A percentile compares a stretch with the other conserved stretches of the same genome.
phyloP scores from a whole-genome alignment of 2,329 filamentous ascomycete genomes.

The Fusarium kyushuense region DNA sequence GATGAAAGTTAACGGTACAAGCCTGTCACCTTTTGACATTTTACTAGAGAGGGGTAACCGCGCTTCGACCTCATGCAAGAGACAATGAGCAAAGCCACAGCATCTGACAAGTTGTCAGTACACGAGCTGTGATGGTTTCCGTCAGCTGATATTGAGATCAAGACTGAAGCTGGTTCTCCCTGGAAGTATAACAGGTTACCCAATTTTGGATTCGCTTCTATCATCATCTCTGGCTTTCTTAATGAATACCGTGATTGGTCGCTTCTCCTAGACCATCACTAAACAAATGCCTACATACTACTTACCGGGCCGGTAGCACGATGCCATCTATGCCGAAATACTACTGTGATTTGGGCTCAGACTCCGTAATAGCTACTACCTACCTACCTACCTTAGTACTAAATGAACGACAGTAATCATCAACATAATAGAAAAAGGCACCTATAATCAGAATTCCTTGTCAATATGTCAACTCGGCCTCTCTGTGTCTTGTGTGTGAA shows the following conservation, averaged over 20 bases:
- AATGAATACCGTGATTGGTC: conserved; percentile 3
- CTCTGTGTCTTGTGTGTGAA: not conserved
- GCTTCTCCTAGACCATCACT: not conserved
- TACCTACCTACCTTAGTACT: not conserved
- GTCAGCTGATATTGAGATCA: not conserved
- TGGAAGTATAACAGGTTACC: too few relatives aligned
- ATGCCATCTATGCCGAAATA: not conserved
- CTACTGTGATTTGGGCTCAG: not conserved
- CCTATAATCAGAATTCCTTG: conserved; percentile 2
- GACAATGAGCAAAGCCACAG: conserved; percentile 12
- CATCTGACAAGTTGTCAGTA: conserved; percentile 2
- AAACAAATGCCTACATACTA: not conserved
- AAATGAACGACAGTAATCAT: not conserved
- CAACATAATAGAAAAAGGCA: not conserved
- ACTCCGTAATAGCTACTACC: not conserved
- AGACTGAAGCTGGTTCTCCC: not conserved
- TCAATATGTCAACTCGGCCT: not conserved
- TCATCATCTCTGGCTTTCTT: not conserved
- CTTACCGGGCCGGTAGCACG: not conserved
- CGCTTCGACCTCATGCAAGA: conserved; percentile 12
- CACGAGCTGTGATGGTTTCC: not conserved
- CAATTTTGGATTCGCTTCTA: not conserved
- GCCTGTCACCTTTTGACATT: not conserved
- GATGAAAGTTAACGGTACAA: not conserved
- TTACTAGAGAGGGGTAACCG: conserved; percentile 7